Conservation (phyloP, 2,329 filamentous ascomycete species). For the Hypoxylon sp. region DNA sequence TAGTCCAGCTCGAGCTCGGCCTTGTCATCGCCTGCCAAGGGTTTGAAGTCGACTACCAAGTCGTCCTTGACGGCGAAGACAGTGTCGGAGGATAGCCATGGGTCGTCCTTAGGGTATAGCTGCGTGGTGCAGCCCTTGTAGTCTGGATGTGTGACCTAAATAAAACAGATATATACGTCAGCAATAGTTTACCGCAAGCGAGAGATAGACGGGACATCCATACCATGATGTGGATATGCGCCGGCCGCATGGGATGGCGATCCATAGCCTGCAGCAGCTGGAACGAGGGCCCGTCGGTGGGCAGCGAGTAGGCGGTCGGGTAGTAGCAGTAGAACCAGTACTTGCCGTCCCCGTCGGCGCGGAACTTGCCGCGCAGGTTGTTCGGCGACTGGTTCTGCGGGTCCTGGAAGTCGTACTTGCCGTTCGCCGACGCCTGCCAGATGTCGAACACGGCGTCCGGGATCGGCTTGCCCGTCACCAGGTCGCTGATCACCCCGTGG, state of each 20-base stretch:
- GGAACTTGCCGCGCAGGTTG: slow-evolving; percentile 81
- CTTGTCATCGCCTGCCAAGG: slow-evolving; percentile 47
- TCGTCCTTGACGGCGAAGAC: slow-evolving; percentile 65
- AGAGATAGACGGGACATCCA: no score
- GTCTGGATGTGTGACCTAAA: slow-evolving; percentile 64
- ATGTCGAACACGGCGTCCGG: slow-evolving; percentile 76
- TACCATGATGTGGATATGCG: slow-evolving; percentile 62
- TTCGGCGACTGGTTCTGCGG: slow-evolving; percentile 74
- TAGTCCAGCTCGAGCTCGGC: slow-evolving; percentile 46
- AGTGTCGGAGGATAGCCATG: slow-evolving; percentile 64
- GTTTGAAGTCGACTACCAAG: slow-evolving; percentile 59
- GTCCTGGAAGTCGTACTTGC: slow-evolving; percentile 80
- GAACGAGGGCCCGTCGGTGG: slow-evolving; percentile 64
- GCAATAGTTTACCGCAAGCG: no score
- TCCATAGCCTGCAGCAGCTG: slow-evolving; percentile 56
- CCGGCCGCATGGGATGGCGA: slow-evolving; percentile 58
- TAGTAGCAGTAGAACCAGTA: slow-evolving; percentile 79
- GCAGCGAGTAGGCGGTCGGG: slow-evolving; percentile 77
- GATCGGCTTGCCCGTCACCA: slow-evolving; percentile 62
- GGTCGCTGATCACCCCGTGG: slow-evolving; percentile 69
- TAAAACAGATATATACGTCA: no score
- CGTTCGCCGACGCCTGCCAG: slow-evolving; percentile 80
- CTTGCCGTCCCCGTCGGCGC: slow-evolving; percentile 72
- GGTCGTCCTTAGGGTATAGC: slow-evolving; percentile 75
- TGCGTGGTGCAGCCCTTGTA: slow-evolving; percentile 79